Evolutionary conservation across 495 filamentous ascomycete genomes (phyloP).

Genomic region (Penicillium cinerascens): DNA sequence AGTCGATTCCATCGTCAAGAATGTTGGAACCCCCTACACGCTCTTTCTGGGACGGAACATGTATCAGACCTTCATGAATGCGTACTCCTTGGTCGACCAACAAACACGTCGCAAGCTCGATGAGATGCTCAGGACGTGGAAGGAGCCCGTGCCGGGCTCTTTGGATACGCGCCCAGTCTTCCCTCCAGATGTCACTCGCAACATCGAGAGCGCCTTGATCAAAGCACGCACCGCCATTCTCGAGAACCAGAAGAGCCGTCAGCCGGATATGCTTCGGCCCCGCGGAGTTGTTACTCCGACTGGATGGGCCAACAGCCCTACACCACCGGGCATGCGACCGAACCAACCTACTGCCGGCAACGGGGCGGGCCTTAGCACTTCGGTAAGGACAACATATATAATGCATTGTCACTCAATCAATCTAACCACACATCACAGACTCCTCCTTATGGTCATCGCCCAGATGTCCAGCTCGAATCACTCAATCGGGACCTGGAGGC

Average conservation of each 20-base stretch:
- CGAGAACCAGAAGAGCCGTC: slow-evolving; percentile 65
- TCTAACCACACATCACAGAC: slow-evolving; percentile 23
- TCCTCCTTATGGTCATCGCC: slow-evolving; percentile 28
- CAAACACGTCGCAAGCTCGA: slow-evolving; percentile 84
- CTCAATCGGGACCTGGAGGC: slow-evolving; percentile 78
- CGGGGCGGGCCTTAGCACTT: slow-evolving; percentile 32
- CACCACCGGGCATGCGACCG: slow-evolving; percentile 55
- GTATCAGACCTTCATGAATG: slow-evolving; percentile 92
- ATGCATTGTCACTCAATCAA: neutral
- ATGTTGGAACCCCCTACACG: slow-evolving; percentile 96
- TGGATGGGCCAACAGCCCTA: slow-evolving; percentile 62
- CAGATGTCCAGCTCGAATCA: slow-evolving; percentile 53
- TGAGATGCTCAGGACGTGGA: slow-evolving; percentile 98
- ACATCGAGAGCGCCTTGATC: slow-evolving; percentile 90
- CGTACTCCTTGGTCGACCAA: slow-evolving; percentile 82
- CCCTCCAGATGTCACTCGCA: slow-evolving; percentile 72
- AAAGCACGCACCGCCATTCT: slow-evolving; percentile 76
- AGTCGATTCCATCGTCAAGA: slow-evolving; percentile 97
- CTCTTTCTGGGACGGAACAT: slow-evolving; percentile 89
- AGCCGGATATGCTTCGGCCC: slow-evolving; percentile 59
- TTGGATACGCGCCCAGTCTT: slow-evolving; percentile 87
- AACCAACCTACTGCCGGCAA: slow-evolving; percentile 29
- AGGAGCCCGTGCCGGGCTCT: slow-evolving; percentile 89
- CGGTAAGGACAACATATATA: slow-evolving; percentile 19
- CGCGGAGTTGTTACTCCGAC: slow-evolving; percentile 52